Conservation (phyloP, 2,329 filamentous ascomycete species). For the Coleophoma cylindrospora region DNA sequence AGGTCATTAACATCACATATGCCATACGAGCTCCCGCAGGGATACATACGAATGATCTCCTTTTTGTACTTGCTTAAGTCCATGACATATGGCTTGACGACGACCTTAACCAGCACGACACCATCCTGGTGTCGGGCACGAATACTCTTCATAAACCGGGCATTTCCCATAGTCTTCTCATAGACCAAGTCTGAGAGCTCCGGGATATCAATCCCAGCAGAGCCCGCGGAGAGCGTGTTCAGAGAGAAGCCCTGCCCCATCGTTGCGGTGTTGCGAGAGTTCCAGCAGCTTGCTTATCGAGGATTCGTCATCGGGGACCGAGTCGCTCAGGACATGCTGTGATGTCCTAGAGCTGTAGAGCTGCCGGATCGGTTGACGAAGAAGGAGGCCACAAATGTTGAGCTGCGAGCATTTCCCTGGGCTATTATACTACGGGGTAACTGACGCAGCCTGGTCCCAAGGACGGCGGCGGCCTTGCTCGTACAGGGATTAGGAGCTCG, state of each 20-base stretch:
- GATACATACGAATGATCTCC: constrained; percentile 63
- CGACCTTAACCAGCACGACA: constrained; percentile 87
- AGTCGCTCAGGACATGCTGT: constrained; percentile 13
- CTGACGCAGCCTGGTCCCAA: too few species aligned
- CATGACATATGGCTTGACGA: constrained; percentile 88
- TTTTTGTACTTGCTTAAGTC: constrained; percentile 75
- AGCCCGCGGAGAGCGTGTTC: constrained; percentile 84
- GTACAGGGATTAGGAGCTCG: too few species aligned
- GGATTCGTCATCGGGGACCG: constrained; percentile 18
- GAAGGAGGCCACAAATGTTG: too few species aligned
- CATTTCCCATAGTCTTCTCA: constrained; percentile 86
- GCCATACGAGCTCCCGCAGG: neutral
- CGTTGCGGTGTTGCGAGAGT: constrained; percentile 15
- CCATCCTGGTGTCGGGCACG: constrained; percentile 86
- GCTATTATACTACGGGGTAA: too few species aligned
- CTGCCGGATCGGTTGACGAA: too few species aligned
- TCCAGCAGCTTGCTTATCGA: neutral
- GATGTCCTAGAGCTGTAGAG: constrained; percentile 16
- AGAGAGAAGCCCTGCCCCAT: constrained; percentile 99
- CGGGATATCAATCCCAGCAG: constrained; percentile 87
- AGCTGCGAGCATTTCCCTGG: too few species aligned
- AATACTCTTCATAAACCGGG: constrained; percentile 95
- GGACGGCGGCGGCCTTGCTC: too few species aligned
- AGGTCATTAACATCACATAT: constrained; percentile 2
- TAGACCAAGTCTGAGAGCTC: constrained; percentile 88